Evolutionary conservation across 2,329 filamentous ascomycete species (phyloP).

Genomic region (Herpotrichia juniperi): DNA sequence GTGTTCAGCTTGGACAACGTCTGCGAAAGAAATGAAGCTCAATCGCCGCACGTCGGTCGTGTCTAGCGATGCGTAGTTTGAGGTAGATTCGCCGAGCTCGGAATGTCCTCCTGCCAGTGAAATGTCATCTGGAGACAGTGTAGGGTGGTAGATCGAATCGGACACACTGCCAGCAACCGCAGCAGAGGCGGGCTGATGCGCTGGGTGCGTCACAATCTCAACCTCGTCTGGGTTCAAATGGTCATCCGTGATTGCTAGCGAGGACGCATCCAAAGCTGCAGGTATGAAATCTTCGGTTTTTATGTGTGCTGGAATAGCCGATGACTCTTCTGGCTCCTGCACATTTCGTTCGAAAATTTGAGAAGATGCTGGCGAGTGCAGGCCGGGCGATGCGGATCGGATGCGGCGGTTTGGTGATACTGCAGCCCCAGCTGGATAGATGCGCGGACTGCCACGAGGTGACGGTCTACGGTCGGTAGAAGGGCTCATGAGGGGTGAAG

Average conservation of each 20-base stretch:
- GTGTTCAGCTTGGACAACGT: slow-evolving; percentile 88
- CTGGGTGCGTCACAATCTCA: slow-evolving; percentile 87
- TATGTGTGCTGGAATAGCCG: slow-evolving; percentile 91
- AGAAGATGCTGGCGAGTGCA: slow-evolving; percentile 76
- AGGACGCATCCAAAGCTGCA: slow-evolving; percentile 87
- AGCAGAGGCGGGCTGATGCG: slow-evolving; percentile 78
- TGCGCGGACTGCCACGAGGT: slow-evolving; percentile 44
- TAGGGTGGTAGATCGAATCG: slow-evolving; percentile 43
- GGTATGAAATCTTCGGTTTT: slow-evolving; percentile 94
- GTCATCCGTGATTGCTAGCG: slow-evolving; percentile 86
- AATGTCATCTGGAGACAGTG: slow-evolving; percentile 37
- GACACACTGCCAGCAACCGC: slow-evolving; percentile 57
- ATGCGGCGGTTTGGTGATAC: slow-evolving; percentile 68
- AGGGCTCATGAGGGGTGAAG: slow-evolving; percentile 38
- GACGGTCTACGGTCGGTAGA: slow-evolving; percentile 35
- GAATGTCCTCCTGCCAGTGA: slow-evolving; percentile 22
- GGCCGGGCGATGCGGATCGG: slow-evolving; percentile 71
- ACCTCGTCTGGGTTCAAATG: slow-evolving; percentile 86
- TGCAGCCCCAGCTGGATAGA: slow-evolving; percentile 35
- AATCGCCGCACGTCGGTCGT: slow-evolving; percentile 79
- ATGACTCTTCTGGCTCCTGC: slow-evolving; percentile 78
- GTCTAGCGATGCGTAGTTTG: slow-evolving; percentile 80
- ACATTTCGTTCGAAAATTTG: slow-evolving; percentile 94
- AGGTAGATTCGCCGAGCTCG: slow-evolving; percentile 57
- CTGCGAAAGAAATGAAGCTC: slow-evolving; percentile 96